phyloP scores from a whole-genome alignment of 805 yeast genomes.

The Ogataea zsoltii region DNA sequence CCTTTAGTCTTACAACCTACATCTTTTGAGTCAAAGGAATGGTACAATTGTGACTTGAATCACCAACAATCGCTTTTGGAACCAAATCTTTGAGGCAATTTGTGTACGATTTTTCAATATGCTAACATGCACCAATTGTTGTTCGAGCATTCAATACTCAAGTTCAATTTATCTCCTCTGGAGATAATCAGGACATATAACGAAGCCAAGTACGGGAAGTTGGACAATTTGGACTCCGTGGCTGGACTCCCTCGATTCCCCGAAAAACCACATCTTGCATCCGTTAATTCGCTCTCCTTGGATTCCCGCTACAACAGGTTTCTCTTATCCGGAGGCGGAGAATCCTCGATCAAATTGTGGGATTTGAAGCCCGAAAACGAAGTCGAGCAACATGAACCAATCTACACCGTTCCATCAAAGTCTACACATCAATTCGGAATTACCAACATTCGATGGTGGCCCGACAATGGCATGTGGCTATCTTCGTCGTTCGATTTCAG shows the following conservation, averaged over 20 bases:
- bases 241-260: slow-evolving; percentile 40
- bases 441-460: slow-evolving; percentile 84
- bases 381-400: slow-evolving; percentile 17
- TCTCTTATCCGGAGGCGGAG: slow-evolving; percentile 72
- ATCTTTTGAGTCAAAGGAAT: too few species aligned
- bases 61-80: too few species aligned
- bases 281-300: slow-evolving; percentile 61
- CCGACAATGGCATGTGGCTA: slow-evolving; percentile 85
- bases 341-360: slow-evolving; percentile 69
- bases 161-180: slow-evolving; percentile 11
- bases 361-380: slow-evolving; percentile 40
- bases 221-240: slow-evolving; percentile 22
- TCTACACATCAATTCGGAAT: slow-evolving; percentile 69
- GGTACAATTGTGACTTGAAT: too few species aligned
- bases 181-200: slow-evolving; percentile 27
- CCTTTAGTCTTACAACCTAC: too few species aligned
- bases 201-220: slow-evolving; percentile 26
- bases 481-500: slow-evolving; percentile 78
- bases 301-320: slow-evolving; percentile 48
- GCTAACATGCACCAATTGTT: slow-evolving; percentile 24
- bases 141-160: slow-evolving; percentile 21
- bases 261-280: slow-evolving; percentile 43
- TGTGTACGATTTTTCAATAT: neutral
- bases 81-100: too few species aligned
- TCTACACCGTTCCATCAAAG: slow-evolving; percentile 31